These are phyloP conservation scores for Aureobasidium sp. DNA, from an alignment of 2,329 filamentous ascomycete species.

Conservation along the genomic window DNA sequence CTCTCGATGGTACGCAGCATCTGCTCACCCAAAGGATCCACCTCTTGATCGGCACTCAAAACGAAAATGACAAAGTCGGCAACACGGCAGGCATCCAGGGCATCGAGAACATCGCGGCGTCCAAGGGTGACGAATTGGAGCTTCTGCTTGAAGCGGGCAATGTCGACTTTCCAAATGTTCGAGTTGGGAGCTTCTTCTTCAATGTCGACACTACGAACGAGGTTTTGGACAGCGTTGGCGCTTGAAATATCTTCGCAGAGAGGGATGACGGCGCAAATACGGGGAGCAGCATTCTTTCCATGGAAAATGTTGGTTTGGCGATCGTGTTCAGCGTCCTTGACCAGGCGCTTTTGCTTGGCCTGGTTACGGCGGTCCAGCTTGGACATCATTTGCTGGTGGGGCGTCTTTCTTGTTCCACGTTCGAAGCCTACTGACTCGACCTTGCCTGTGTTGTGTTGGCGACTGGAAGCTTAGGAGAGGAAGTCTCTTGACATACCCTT, in stretches of 20 bases:
- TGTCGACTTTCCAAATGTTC: slow-evolving; percentile 52
- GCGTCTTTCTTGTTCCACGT: slow-evolving; percentile 70
- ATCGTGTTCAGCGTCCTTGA: slow-evolving; percentile 76
- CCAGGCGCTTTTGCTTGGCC: slow-evolving; percentile 78
- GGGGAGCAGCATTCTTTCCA: slow-evolving; percentile 79
- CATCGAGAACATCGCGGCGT: slow-evolving; percentile 64
- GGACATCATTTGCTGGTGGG: slow-evolving; percentile 94
- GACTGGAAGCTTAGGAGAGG: neutral
- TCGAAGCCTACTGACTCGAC: slow-evolving; percentile 56
- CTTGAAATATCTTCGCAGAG: slow-evolving; percentile 68
- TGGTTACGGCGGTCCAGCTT: slow-evolving; percentile 94
- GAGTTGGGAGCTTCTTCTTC: slow-evolving; percentile 55
- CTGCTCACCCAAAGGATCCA: slow-evolving; percentile 76
- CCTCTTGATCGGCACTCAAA: slow-evolving; percentile 73
- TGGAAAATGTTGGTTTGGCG: slow-evolving; percentile 73
- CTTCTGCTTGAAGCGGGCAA: slow-evolving; percentile 93
- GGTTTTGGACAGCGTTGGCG: slow-evolving; percentile 55
- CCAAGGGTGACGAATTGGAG: slow-evolving; percentile 75
- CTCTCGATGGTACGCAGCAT: slow-evolving; percentile 82
- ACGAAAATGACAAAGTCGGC: slow-evolving; percentile 89
- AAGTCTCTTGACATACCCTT: slow-evolving; percentile 48
- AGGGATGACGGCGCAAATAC: slow-evolving; percentile 82
- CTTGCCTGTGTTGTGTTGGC: slow-evolving; percentile 45
- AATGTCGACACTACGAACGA: slow-evolving; percentile 77
- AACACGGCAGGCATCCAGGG: slow-evolving; percentile 76